Evolutionary conservation across 306 rosid species (phyloP).

Genomic region (Vicia villosa): DNA sequence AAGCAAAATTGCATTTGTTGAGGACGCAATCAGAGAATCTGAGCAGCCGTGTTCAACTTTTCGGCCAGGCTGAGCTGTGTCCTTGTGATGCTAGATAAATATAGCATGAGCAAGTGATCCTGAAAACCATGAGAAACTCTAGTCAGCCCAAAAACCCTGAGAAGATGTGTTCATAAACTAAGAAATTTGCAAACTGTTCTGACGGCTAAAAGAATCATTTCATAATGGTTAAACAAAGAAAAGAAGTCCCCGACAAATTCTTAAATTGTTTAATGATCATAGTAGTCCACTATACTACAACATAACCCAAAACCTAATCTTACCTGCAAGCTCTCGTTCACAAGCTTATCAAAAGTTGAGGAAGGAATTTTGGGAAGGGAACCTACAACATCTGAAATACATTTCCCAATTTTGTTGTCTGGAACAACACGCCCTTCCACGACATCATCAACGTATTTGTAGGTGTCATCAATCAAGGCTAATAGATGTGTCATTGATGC

Average conservation of each 20-base stretch:
- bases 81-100: slow-evolving; percentile 84
- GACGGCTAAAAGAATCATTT: background rate
- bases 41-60: slow-evolving; percentile 93
- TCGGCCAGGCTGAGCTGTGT: slow-evolving; percentile 83
- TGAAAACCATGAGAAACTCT: slow-evolving; percentile 31
- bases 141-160: slow-evolving; percentile 23
- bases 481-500: slow-evolving; percentile 78
- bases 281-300: background rate
- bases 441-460: slow-evolving; percentile 83
- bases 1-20: background rate
- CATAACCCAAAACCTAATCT: background rate
- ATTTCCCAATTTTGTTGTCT: slow-evolving; percentile 74
- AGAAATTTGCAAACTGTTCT: background rate
- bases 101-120: slow-evolving; percentile 83
- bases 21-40: slow-evolving; percentile 56
- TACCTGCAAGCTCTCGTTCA: slow-evolving; percentile 81
- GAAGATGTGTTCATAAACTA: background rate
- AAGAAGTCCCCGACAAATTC: too few relatives aligned
- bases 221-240: too few relatives aligned
- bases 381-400: slow-evolving; percentile 62
- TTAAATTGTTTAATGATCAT: background rate
- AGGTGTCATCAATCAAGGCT: slow-evolving; percentile 75
- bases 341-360: slow-evolving; percentile 67
- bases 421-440: slow-evolving; percentile 73
- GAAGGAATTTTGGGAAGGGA: slow-evolving; percentile 78